A percentile compares a stretch with the other conserved stretches of the same genome.
phyloP scores from a whole-genome alignment of 1,284 basidiomycete genomes.

The Puccinia hordei region DNA sequence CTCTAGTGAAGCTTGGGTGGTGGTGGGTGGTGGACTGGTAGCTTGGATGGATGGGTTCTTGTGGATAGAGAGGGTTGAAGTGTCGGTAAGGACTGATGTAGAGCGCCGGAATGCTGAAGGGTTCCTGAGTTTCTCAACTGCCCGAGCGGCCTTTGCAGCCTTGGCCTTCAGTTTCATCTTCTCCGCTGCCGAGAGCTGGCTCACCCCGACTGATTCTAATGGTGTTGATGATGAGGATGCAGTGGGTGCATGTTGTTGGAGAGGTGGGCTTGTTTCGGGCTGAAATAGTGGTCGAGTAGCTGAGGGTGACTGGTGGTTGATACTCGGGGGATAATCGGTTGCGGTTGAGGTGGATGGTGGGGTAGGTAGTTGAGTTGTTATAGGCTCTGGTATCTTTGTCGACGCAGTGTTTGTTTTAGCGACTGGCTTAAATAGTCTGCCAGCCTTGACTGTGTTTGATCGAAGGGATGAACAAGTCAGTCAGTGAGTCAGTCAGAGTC shows the following conservation, averaged over 20 bases:
- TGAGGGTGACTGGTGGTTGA: not conserved
- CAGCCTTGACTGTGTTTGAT: constrained; percentile 1
- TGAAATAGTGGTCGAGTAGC: no score
- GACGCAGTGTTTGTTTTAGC: not conserved
- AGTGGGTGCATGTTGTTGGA: no score
- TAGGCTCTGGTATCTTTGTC: not conserved
- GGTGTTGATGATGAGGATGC: no score
- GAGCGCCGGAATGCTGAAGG: constrained; percentile 26
- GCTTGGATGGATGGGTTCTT: not conserved
- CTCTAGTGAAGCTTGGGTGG: not conserved
- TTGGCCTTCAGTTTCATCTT: constrained; percentile 45
- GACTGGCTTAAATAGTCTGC: not conserved
- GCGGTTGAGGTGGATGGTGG: no score
- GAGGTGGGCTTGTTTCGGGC: no score
- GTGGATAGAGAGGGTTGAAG: not conserved
- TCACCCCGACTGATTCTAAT: not conserved
- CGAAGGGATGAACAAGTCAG: not conserved
- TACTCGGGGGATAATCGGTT: not conserved
- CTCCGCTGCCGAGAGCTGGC: constrained; percentile 23
- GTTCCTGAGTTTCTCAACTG: constrained; percentile 20
- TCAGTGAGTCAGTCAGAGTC: not conserved
- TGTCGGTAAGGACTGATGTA: constrained; percentile 12
- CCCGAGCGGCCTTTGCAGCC: constrained; percentile 46
- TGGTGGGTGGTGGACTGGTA: not conserved
- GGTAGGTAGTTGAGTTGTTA: no score